Conservation (phyloP, 2,329 filamentous ascomycete species). For the Claviceps quebecensis region DNA sequence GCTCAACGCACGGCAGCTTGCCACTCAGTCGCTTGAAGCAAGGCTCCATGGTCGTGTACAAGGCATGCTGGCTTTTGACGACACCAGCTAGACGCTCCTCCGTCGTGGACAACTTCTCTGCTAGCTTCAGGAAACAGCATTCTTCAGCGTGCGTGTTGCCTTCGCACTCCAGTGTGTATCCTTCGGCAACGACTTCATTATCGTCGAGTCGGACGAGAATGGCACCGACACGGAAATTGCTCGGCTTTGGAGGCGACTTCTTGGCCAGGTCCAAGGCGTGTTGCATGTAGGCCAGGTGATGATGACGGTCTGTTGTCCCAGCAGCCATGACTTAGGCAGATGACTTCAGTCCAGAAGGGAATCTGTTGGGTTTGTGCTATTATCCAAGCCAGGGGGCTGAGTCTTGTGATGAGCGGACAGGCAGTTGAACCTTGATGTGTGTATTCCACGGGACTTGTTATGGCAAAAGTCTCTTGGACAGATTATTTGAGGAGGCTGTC, state of each 20-base stretch:
- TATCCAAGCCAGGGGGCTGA: neutral
- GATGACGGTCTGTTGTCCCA: constrained; percentile 14
- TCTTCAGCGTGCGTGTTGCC: constrained; percentile 97
- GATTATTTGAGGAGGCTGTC: neutral
- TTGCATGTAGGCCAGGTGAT: constrained; percentile 44
- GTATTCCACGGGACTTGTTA: neutral
- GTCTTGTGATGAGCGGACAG: neutral
- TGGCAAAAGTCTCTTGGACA: neutral
- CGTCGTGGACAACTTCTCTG: constrained; percentile 28
- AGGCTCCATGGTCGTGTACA: constrained; percentile 92
- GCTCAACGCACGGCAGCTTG: constrained; percentile 63
- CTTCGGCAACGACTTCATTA: constrained; percentile 52
- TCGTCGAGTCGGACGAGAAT: constrained; percentile 49
- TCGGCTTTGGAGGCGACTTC: constrained; percentile 70
- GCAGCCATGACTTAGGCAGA: constrained; percentile 10
- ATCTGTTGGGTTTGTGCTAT: neutral
- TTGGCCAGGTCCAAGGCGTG: constrained; percentile 63
- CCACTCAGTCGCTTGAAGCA: constrained; percentile 62
- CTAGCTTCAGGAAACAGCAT: constrained; percentile 69
- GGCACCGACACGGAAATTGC: constrained; percentile 92
- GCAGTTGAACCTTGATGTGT: neutral
- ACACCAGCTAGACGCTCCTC: constrained; percentile 40
- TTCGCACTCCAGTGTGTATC: constrained; percentile 78
- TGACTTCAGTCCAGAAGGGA: neutral
- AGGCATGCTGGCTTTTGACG: constrained; percentile 22